Percentiles rank a stretch among this genome's conserved stretches.
Conservation (phyloP, 495 filamentous ascomycete genomes). For the Lasiosphaeria hispida region DNA sequence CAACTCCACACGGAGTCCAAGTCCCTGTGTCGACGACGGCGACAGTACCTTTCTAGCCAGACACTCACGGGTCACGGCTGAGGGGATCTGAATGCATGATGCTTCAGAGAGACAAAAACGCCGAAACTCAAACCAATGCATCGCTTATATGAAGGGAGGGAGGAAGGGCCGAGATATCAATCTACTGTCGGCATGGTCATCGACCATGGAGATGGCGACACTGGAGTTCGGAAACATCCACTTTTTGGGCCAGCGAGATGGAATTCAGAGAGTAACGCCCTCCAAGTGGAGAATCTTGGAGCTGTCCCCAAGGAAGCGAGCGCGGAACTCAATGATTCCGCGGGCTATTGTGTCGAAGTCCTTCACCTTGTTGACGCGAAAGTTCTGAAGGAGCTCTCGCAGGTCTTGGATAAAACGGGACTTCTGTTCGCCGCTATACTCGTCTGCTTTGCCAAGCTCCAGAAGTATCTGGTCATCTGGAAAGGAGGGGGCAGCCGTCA, state of each 20-base stretch:
- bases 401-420: conserved; percentile 72
- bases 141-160: conserved; percentile 9
- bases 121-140: conserved; percentile 12
- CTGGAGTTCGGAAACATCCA: not conserved
- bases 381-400: conserved; percentile 67
- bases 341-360: conserved; percentile 78
- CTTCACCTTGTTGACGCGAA: conserved; percentile 70
- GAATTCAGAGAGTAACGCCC: conserved; percentile 31
- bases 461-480: conserved; percentile 85
- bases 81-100: not conserved
- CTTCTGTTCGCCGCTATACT: conserved; percentile 66
- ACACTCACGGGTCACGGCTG: too few relatives aligned
- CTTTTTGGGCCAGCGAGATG: not conserved
- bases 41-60: not conserved
- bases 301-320: conserved; percentile 49
- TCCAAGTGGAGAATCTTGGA: conserved; percentile 49
- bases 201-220: not conserved
- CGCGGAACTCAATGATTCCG: conserved; percentile 79
- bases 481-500: conserved; percentile 56
- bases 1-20: not conserved
- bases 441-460: conserved; percentile 74
- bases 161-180: conserved; percentile 4
- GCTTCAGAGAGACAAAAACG: conserved; percentile 11
- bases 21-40: not conserved
- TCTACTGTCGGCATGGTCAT: conserved; percentile 23